Base-by-base conservation (phyloP, 805 yeast species). In the Saccharomycopsis sp. region DNA sequence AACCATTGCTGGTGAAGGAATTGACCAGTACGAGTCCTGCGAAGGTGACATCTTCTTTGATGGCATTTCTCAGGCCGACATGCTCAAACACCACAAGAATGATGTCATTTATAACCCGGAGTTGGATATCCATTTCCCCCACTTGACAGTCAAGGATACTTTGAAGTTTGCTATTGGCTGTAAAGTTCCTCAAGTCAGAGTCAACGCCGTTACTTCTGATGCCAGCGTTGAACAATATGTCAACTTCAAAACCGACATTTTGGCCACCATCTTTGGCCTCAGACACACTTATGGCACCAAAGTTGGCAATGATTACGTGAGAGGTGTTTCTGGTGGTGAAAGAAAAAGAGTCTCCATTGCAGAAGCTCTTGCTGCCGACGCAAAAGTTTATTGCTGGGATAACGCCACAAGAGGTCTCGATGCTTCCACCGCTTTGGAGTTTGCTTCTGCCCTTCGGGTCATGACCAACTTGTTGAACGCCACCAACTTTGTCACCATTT, bases 321-420 rank as follows among this genome's bases (percentile, higher is more conserved):
- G 84, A 56, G 83, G 86, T 63, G 83, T 80, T 30, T 77, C 89
- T 38, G 89, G 94, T 53, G 92, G 94, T 67, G 92, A 83, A 62
- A 66, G 94, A 50, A 81, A 82, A 60, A 73, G 94, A 64, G 89
- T 83, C 2, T 79, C 89, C 8, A 77, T 83, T 52, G 85, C 87
- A 8, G 94, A 83, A 60, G 82, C 82, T 1, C 62, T 80, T 34
- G 70, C 80, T 35, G 67, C 77, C 37, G 74, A 78, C 21, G 80
- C 85, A 22, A 63, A 72, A 36, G 64, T 80, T 38, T 77, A 71
- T 48, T 75, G 82, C 59, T 79, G 83, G 75, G 88, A 83, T 64
- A 84, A 84, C 54, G 80, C 89, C 4, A 84, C 94, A 4, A 73
- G 92, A 64, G 94, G 94, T 52, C 67, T 84, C 45, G 94, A 83